Evolutionary conservation across 192 early-diverging fungal species (phyloP).

Genomic region (Mortierella claussenii): DNA sequence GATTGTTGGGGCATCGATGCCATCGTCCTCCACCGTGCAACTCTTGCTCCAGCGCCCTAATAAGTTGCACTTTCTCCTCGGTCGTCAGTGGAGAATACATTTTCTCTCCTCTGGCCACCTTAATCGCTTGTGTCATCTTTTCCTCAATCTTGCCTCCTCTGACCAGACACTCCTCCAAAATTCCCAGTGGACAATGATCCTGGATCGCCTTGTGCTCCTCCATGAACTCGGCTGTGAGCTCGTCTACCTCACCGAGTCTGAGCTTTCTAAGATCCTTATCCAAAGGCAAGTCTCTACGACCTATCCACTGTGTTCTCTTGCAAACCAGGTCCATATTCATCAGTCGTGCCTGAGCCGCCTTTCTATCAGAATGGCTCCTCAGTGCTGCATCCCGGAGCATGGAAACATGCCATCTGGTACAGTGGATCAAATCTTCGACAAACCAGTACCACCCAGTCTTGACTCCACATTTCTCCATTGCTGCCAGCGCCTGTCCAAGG

Average conservation of each 20-base stretch:
- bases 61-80: slow-evolving; percentile 46
- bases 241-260: neutral
- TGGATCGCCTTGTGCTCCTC: neutral
- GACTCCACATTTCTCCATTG: neutral
- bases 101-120: neutral
- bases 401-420: slow-evolving; percentile 3
- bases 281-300: neutral
- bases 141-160: slow-evolving; percentile 7
- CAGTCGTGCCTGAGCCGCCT: slow-evolving; percentile 1
- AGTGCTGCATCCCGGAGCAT: neutral
- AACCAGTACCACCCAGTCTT: slow-evolving; percentile 50
- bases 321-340: slow-evolving; percentile 5
- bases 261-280: neutral
- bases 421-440: slow-evolving; percentile 29
- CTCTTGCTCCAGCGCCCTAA: slow-evolving; percentile 30
- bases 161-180: slow-evolving; percentile 5
- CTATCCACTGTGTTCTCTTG: neutral
- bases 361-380: slow-evolving; percentile 8
- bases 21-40: slow-evolving; percentile 54
- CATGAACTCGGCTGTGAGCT: slow-evolving; percentile 4
- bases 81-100: slow-evolving; percentile 10
- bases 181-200: slow-evolving; percentile 11
- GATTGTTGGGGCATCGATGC: slow-evolving; percentile 59
- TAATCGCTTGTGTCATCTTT: slow-evolving; percentile 16
- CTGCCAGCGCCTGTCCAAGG: neutral